These are phyloP conservation scores for Talaromyces piceae DNA, from an alignment of 2,329 filamentous ascomycete species.

Conservation along the genomic window DNA sequence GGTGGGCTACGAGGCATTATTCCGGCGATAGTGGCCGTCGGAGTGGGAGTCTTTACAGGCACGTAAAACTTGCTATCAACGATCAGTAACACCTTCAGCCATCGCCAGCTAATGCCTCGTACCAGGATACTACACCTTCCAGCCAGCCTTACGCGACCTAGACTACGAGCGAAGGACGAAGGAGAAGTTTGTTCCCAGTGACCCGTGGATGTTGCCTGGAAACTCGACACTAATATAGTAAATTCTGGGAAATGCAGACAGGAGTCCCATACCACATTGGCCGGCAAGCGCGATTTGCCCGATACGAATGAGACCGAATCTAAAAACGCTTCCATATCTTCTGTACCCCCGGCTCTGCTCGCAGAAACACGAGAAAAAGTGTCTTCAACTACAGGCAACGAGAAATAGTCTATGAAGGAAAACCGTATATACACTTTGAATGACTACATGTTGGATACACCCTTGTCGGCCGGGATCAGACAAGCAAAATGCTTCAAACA, in stretches of 20 bases:
- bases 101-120: constrained; percentile 10
- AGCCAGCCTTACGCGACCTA: constrained; percentile 33
- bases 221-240: neutral
- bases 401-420: neutral
- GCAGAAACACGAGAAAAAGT: neutral
- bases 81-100: constrained; percentile 7
- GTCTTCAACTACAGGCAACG: neutral
- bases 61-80: constrained; percentile 2
- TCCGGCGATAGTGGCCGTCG: constrained; percentile 31
- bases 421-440: too few relatives aligned
- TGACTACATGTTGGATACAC: too few relatives aligned
- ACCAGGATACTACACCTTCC: constrained; percentile 38
- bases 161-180: constrained; percentile 23
- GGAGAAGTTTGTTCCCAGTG: constrained; percentile 4
- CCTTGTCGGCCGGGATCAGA: too few relatives aligned
- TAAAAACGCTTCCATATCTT: neutral
- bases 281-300: neutral
- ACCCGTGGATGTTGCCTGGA: neutral
- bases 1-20: constrained; percentile 25
- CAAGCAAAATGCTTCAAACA: too few relatives aligned
- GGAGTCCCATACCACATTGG: neutral
- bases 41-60: constrained; percentile 36
- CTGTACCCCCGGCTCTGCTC: neutral
- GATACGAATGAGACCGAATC: neutral
- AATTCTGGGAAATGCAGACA: neutral